Evolutionary conservation across 495 filamentous ascomycete genomes (phyloP).

Genomic region (Hypoxylon lienhwacheense): DNA sequence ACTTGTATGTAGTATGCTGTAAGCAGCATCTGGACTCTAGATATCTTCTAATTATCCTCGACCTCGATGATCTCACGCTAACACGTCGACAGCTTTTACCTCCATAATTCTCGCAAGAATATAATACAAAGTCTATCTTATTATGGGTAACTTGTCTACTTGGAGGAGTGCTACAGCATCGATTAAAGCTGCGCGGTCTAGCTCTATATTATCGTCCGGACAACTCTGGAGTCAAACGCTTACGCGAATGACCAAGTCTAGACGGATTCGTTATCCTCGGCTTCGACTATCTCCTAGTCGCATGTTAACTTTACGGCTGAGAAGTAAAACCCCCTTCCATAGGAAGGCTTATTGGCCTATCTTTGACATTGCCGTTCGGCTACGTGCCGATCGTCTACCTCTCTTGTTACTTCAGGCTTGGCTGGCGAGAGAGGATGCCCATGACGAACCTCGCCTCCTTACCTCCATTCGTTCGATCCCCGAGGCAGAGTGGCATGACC

Average conservation of each 20-base stretch:
- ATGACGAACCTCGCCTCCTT: slow-evolving; percentile 12
- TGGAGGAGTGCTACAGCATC: neutral
- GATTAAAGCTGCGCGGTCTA: neutral
- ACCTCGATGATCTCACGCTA: neutral
- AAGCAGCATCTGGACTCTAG: neutral
- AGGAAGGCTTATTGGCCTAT: slow-evolving; percentile 17
- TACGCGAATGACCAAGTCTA: slow-evolving; percentile 24
- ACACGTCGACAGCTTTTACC: neutral
- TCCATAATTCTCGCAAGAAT: neutral
- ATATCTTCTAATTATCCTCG: neutral
- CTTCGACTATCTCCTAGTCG: slow-evolving; percentile 26
- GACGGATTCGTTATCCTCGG: slow-evolving; percentile 14
- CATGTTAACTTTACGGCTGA: slow-evolving; percentile 27
- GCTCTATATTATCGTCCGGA: slow-evolving; percentile 9
- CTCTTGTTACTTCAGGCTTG: slow-evolving; percentile 39
- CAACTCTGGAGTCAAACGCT: slow-evolving; percentile 18
- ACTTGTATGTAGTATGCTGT: neutral
- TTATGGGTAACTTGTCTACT: too few species aligned
- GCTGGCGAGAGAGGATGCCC: slow-evolving; percentile 35
- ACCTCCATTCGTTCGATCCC: slow-evolving; percentile 22
- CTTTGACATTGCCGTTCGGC: slow-evolving; percentile 12
- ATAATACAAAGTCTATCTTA: slow-evolving; percentile 7
- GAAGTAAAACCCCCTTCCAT: slow-evolving; percentile 14
- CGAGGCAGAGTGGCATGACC: slow-evolving; percentile 37
- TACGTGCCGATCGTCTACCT: slow-evolving; percentile 36